Evolutionary conservation across 2,329 filamentous ascomycete genomes (phyloP).

Genomic region (Calonectria crousiana): DNA sequence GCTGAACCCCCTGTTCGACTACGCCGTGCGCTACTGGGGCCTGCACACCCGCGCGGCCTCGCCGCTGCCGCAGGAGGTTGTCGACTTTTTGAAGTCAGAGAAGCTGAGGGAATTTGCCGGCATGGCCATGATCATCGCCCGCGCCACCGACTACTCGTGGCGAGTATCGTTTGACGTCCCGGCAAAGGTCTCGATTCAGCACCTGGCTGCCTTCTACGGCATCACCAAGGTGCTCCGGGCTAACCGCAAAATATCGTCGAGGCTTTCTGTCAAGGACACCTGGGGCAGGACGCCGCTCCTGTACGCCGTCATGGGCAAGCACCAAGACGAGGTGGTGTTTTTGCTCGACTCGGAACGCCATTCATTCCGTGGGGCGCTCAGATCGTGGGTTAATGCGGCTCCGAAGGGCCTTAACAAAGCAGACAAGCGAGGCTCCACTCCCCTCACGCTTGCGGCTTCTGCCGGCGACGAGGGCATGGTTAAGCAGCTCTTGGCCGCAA

Average conservation of each 20-base stretch:
- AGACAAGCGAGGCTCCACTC: not conserved
- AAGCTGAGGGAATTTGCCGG: not conserved
- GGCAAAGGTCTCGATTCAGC: not conserved
- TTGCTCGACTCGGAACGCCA: not conserved
- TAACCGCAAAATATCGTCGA: not conserved
- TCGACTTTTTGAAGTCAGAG: not conserved
- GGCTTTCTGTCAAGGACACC: not conserved
- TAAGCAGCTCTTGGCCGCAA: not conserved
- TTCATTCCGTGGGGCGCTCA: not conserved
- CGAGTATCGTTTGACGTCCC: not conserved
- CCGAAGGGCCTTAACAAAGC: not conserved
- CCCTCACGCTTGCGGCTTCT: not conserved
- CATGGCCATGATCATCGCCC: not conserved
- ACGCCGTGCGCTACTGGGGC: not conserved
- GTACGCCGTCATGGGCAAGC: not conserved
- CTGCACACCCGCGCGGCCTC: not conserved
- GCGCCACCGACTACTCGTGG: not conserved
- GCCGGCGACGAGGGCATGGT: not conserved
- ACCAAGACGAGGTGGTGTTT: not conserved
- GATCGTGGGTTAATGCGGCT: not conserved
- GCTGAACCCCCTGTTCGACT: slow-evolving; percentile 1
- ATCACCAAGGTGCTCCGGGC: not conserved
- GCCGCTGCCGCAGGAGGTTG: not conserved
- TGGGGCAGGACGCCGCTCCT: not conserved
- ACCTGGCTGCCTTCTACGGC: not conserved